These are phyloP conservation scores for Exophiala sp. DNA, from an alignment of 2,329 filamentous ascomycete species.

Conservation along the genomic window DNA sequence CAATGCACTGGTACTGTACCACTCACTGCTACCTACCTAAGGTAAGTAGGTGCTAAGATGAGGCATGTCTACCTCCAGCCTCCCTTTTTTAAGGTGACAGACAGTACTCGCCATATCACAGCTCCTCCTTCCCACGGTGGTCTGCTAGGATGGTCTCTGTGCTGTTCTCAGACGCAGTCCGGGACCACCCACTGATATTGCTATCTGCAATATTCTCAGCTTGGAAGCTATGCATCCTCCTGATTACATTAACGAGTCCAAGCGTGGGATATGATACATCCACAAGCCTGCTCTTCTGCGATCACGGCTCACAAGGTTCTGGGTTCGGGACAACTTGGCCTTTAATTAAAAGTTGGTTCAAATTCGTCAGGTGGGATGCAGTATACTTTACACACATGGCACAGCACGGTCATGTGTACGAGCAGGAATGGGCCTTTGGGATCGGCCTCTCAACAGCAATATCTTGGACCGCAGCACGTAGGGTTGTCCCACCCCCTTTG, in stretches of 20 bases:
- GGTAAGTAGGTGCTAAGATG: no score
- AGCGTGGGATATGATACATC: slow-evolving; percentile 60
- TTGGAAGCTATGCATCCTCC: slow-evolving; percentile 53
- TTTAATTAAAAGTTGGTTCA: slow-evolving; percentile 33
- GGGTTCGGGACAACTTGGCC: slow-evolving; percentile 10
- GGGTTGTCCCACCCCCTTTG: slow-evolving; percentile 8
- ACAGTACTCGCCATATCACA: no score
- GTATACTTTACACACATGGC: slow-evolving; percentile 55
- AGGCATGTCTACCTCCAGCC: no score
- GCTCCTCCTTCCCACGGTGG: neutral
- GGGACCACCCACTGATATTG: slow-evolving; percentile 6
- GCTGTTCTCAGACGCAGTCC: slow-evolving; percentile 1
- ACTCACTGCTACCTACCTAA: no score
- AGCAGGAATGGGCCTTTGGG: slow-evolving; percentile 64
- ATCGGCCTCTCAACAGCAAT: slow-evolving; percentile 40
- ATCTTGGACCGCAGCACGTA: slow-evolving; percentile 26
- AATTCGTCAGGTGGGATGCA: slow-evolving; percentile 56
- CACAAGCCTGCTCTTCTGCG: slow-evolving; percentile 44
- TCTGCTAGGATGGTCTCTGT: neutral
- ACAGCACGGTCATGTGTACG: slow-evolving; percentile 51
- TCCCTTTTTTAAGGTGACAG: no score
- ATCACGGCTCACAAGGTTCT: neutral
- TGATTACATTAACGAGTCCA: slow-evolving; percentile 47
- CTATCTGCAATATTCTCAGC: slow-evolving; percentile 38
- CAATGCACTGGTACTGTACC: no score